phyloP scores from a whole-genome alignment of 345 rosid genomes.

The Syzygium oleosum region DNA sequence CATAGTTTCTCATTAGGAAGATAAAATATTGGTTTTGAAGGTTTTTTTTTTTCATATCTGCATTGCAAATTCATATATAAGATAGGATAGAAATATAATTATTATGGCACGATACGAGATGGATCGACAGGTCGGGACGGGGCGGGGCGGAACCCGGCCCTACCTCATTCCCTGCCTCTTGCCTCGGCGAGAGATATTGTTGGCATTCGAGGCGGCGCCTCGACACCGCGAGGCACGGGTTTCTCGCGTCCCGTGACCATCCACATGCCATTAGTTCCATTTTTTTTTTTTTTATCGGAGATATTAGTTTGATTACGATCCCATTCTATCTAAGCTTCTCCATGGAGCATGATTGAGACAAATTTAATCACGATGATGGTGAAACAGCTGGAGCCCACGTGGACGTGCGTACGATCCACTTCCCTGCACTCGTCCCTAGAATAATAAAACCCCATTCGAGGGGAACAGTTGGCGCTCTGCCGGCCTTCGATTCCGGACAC shows the following conservation, averaged over 20 bases:
- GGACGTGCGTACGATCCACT: background rate
- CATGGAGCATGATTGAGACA: fast-evolving
- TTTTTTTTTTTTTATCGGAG: no score
- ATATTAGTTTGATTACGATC: background rate
- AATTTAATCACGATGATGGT: background rate
- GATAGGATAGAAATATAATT: background rate
- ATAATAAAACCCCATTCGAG: background rate
- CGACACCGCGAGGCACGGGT: fast-evolving
- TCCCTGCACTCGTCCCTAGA: background rate
- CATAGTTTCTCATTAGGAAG: background rate
- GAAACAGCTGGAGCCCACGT: background rate
- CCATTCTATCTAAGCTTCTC: background rate
- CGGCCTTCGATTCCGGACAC: background rate
- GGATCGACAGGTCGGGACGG: fast-evolving
- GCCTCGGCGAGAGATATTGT: fast-evolving
- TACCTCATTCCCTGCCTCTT: fast-evolving
- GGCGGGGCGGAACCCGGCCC: no score
- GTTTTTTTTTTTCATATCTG: background rate
- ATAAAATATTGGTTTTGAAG: background rate
- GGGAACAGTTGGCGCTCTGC: background rate
- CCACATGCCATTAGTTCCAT: background rate
- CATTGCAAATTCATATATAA: background rate
- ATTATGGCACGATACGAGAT: background rate
- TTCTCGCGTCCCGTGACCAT: background rate
- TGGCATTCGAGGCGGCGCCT: fast-evolving